phyloP scores from a whole-genome alignment of 352 stramenopile genomes.

The Phytophthora megakarya region DNA sequence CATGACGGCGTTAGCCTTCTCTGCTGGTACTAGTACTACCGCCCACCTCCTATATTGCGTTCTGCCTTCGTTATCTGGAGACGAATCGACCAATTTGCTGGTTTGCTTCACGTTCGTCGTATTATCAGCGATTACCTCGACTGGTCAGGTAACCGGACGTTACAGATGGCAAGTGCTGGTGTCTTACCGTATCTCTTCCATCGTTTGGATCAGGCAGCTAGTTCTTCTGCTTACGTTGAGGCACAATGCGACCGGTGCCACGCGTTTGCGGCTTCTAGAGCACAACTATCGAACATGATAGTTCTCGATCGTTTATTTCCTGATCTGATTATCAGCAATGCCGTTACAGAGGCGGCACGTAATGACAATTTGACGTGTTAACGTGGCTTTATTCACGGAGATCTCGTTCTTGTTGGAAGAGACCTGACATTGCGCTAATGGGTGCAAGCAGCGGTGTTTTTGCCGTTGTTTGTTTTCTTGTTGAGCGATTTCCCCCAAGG shows the following conservation, averaged over 20 bases:
- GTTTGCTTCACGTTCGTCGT: background rate
- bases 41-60: no score
- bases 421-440: background rate
- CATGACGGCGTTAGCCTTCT: no score
- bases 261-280: background rate
- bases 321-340: background rate
- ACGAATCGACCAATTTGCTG: no score
- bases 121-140: background rate
- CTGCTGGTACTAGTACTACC: no score
- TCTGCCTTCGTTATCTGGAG: no score
- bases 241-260: background rate
- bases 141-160: background rate
- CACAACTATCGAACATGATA: background rate
- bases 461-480: background rate
- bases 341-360: background rate
- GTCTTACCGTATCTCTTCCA: background rate
- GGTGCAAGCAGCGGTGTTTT: background rate
- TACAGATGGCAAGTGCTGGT: background rate
- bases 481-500: background rate
- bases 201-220: background rate
- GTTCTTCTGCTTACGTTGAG: background rate
- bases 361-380: background rate
- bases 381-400: background rate
- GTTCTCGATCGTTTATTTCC: background rate
- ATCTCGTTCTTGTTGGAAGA: background rate